Conservation (phyloP, 2,329 filamentous ascomycete genomes). For the Arthrobotrys sphaeroides region DNA sequence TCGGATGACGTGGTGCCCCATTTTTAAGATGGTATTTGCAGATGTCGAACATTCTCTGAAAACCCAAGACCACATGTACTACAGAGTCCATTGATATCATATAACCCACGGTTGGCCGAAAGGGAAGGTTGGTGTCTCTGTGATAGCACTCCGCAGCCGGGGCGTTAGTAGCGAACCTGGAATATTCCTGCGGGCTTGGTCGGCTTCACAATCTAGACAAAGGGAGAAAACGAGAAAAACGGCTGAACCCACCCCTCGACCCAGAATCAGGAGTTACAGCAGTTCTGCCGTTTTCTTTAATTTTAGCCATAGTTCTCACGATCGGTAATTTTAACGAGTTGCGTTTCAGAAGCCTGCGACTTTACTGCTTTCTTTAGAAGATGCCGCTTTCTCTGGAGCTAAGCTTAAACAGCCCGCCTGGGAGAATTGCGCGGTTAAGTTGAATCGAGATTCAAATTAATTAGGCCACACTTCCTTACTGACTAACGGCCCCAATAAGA, state of each 20-base stretch:
- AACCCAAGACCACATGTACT: neutral
- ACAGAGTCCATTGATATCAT: too few species aligned
- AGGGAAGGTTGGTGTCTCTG: neutral
- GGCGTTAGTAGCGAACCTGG: neutral
- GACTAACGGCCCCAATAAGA: neutral
- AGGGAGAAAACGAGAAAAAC: neutral
- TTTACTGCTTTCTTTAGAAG: conserved; percentile 22
- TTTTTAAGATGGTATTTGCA: neutral
- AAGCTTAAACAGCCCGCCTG: conserved; percentile 16
- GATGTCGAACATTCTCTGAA: neutral
- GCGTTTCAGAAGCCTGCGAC: conserved; percentile 33
- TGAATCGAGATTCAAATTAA: conserved; percentile 40
- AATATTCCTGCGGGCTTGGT: conserved; percentile 8
- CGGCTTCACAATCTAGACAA: too few species aligned
- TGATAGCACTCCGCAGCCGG: neutral
- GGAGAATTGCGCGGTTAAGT: conserved; percentile 35
- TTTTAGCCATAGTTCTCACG: conserved; percentile 19
- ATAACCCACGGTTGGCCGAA: neutral
- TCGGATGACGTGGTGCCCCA: neutral
- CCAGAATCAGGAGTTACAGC: conserved; percentile 12
- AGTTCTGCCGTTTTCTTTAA: conserved; percentile 15
- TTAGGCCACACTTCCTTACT: conserved; percentile 11
- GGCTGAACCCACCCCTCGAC: conserved; percentile 2
- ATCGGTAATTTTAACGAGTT: conserved; percentile 33
- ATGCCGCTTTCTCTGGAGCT: neutral